A percentile compares a stretch with the other conserved stretches of the same genome.
Conservation (phyloP, 108 stramenopile genomes). For the Aurantiochytrium sp. region DNA sequence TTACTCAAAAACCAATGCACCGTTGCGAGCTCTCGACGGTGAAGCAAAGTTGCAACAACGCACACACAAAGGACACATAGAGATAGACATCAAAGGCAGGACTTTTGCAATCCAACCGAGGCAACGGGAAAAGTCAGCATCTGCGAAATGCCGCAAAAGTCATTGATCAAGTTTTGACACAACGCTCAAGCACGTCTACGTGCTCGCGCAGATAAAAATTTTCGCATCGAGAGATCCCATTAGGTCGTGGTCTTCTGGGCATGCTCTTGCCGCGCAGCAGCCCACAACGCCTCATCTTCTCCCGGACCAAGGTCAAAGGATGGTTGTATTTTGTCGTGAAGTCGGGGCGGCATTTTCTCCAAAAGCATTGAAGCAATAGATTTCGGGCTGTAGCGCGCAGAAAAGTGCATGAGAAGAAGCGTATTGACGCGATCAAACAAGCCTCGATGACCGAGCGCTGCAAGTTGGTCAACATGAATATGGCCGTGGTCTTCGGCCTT, state of each 20-base stretch:
- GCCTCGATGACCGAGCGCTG: not conserved
- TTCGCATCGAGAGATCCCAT: not conserved
- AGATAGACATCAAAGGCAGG: too few species aligned
- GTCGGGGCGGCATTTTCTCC: not conserved
- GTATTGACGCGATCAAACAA: not conserved
- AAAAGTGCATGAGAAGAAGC: not conserved
- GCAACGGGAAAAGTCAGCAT: too few species aligned
- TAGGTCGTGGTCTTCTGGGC: not conserved
- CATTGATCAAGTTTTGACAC: too few species aligned
- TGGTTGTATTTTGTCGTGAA: not conserved
- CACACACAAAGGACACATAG: too few species aligned
- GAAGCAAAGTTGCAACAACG: too few species aligned
- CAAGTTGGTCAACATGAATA: not conserved
- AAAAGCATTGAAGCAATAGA: not conserved
- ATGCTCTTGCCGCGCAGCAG: not conserved
- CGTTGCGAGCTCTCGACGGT: too few species aligned
- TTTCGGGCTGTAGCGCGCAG: not conserved
- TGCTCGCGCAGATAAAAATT: too few species aligned
- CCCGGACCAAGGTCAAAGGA: not conserved
- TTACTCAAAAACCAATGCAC: too few species aligned
- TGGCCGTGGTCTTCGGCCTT: not conserved
- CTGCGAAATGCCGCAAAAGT: too few species aligned
- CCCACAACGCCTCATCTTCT: not conserved
- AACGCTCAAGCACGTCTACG: too few species aligned
- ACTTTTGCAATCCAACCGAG: too few species aligned